phyloP scores from a whole-genome alignment of 2,329 filamentous ascomycete genomes.

The Trichoderma polysporum region DNA sequence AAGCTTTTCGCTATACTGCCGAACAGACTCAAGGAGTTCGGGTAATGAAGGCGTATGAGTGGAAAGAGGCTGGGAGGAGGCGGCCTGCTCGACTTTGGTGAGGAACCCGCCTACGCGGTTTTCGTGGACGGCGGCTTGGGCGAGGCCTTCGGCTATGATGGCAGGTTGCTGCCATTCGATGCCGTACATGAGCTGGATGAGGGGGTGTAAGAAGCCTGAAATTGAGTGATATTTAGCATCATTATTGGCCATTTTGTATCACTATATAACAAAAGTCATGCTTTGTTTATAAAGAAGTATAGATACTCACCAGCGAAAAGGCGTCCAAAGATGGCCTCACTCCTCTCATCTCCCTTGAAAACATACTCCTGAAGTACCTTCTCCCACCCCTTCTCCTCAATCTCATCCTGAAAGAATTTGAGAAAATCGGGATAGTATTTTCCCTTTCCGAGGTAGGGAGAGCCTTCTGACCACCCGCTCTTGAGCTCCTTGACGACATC shows the following conservation, averaged over 20 bases:
- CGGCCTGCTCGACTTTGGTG: constrained; percentile 49
- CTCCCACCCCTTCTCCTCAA: constrained; percentile 61
- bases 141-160: constrained; percentile 76
- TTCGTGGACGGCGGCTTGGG: constrained; percentile 71
- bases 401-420: constrained; percentile 71
- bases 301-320: constrained; percentile 57
- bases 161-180: constrained; percentile 80
- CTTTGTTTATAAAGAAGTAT: neutral
- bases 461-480: constrained; percentile 51
- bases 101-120: constrained; percentile 57
- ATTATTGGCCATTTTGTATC: neutral
- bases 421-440: constrained; percentile 71
- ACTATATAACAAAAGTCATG: neutral
- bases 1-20: constrained; percentile 54
- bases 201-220: constrained; percentile 68
- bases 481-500: constrained; percentile 54
- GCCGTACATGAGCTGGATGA: constrained; percentile 84
- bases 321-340: constrained; percentile 67
- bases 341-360: constrained; percentile 63
- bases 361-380: constrained; percentile 64
- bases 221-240: neutral
- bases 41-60: constrained; percentile 35
- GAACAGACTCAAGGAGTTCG: constrained; percentile 61
- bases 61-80: constrained; percentile 27
- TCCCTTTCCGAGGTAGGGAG: constrained; percentile 63